Percentiles rank a stretch among this genome's conserved stretches.
These are phyloP conservation scores for Pelargonium australe DNA, from an alignment of 441 rosid species.

Conservation along the genomic window DNA sequence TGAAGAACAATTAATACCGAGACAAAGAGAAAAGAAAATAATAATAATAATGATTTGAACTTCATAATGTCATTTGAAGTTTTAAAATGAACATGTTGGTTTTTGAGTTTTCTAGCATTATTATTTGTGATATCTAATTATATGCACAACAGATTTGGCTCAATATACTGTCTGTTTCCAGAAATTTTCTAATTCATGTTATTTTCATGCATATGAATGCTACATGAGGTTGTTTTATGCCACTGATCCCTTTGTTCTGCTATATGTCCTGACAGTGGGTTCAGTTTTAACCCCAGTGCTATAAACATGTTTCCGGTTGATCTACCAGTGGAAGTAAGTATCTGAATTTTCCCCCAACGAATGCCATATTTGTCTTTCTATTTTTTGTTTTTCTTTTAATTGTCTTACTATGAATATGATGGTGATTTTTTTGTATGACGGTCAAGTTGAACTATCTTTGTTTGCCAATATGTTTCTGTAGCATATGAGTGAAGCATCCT, in stretches of 20 bases:
- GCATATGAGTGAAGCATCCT: no score
- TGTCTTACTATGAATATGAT: no score
- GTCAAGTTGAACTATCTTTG: not conserved
- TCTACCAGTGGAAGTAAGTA: constrained; percentile 51
- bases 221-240: not conserved
- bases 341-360: constrained; percentile 7
- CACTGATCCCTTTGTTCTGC: constrained; percentile 16
- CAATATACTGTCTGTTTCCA: not conserved
- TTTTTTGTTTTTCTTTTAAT: not conserved
- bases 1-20: not conserved
- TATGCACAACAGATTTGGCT: not conserved
- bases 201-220: not conserved
- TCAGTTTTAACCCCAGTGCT: constrained; percentile 50
- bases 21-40: not conserved
- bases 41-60: not conserved
- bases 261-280: constrained; percentile 39
- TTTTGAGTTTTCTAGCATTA: not conserved
- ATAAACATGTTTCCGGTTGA: constrained; percentile 59
- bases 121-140: not conserved
- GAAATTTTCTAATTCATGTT: not conserved
- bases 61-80: not conserved
- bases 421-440: not conserved
- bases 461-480: not conserved
- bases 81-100: not conserved
- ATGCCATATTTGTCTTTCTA: constrained; percentile 2